Conservation (phyloP, 768 basidiomycete species). For the Auricularia cornea region DNA sequence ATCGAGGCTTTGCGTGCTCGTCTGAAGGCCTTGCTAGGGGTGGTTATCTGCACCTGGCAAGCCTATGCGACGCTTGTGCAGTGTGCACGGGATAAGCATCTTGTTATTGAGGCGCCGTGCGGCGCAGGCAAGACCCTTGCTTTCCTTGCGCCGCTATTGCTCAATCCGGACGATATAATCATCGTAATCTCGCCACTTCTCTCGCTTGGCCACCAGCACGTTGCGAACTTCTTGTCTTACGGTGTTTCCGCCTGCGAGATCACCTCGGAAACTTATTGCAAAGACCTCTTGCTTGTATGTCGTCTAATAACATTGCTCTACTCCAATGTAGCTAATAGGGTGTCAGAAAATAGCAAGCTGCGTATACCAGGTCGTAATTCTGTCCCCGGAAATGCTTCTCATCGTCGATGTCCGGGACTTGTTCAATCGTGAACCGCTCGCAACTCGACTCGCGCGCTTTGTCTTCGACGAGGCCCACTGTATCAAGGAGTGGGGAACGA, state of each 20-base stretch:
- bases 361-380: background rate
- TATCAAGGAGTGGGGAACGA: constrained; percentile 27
- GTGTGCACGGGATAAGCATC: background rate
- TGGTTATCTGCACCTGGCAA: background rate
- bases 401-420: background rate
- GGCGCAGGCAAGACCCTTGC: background rate
- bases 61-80: background rate
- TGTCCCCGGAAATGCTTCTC: background rate
- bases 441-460: constrained; percentile 7
- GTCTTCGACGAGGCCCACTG: constrained; percentile 35
- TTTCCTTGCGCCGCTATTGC: background rate
- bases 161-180: background rate
- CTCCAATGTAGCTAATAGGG: background rate
- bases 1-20: no score
- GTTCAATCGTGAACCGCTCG: background rate
- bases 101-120: background rate
- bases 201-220: background rate
- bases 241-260: background rate
- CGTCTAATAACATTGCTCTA: background rate
- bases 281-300: background rate
- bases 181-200: background rate
- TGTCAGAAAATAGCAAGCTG: background rate
- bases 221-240: background rate
- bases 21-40: no score
- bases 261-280: background rate